These are phyloP conservation scores for Gynostemma pentaphyllum DNA, from an alignment of 306 rosid genomes.

Conservation along the genomic window DNA sequence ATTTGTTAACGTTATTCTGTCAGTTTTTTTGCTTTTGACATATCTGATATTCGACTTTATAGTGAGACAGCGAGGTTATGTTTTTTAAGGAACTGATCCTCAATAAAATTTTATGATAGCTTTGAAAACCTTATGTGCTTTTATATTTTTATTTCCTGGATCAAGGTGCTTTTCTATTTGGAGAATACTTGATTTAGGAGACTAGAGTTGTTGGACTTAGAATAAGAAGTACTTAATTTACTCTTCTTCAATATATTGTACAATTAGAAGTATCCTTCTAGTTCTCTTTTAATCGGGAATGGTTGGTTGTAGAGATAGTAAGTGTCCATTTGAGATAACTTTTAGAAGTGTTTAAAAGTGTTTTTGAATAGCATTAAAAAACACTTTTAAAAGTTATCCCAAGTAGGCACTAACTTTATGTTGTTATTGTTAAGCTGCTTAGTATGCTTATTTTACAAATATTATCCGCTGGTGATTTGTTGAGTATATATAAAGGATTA, in stretches of 20 bases:
- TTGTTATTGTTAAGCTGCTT: not conserved
- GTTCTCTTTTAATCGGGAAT: not conserved
- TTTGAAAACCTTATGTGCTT: not conserved
- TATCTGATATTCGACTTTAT: not conserved
- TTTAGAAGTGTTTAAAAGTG: no score
- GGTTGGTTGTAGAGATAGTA: not conserved
- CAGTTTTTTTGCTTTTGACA: not conserved
- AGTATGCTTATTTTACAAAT: not conserved
- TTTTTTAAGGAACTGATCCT: not conserved
- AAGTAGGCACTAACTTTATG: not conserved
- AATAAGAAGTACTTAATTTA: not conserved
- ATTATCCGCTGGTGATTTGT: not conserved
- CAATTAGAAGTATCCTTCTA: not conserved
- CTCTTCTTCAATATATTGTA: not conserved
- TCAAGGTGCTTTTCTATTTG: not conserved
- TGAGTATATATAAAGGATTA: no score
- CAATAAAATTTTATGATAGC: not conserved
- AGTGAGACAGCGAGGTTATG: not conserved
- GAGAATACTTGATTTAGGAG: not conserved
- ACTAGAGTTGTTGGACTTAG: not conserved
- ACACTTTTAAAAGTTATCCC: no score
- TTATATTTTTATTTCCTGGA: not conserved
- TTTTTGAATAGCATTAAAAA: no score
- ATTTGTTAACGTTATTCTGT: constrained; percentile 15
- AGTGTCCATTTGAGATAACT: no score